Evolutionary conservation across 768 basidiomycete species (phyloP), one percentile per base, ranked within the genome.

Genomic region (Trametes coccinea): DNA sequence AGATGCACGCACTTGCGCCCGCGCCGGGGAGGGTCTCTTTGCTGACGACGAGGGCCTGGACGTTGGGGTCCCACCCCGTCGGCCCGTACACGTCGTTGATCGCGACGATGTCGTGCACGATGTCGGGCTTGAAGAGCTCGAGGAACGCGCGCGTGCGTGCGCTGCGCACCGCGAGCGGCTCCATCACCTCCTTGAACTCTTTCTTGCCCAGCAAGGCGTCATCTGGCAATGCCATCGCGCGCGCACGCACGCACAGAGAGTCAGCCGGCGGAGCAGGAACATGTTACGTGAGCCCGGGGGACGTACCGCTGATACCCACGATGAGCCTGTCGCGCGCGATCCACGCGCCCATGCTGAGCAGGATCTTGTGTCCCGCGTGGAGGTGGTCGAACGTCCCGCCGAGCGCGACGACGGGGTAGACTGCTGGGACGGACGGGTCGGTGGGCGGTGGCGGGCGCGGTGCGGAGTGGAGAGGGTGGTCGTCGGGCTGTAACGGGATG

Each of bases 341-440:
- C 82, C 89, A 94, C 1, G 92, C 87, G 11, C 85, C 89, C 87
- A 97, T 93, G 69, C 93, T 92, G 10, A 99, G 83, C 31, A 99
- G 84, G 61, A 99, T 95, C 76, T 97, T 97, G 78, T 99, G 97
- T 0, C 96, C 97, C 3, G 94, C 86, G 71, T 99, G 97, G 14
- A 99, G 84, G 73, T 98, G 97, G 75, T 99, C 97, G 74, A 98
- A 98, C 0, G 97, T 98, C 0, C 97, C 97, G 5, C 97, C 96
- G 7, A 98, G 80, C 0, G 86, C 90, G n/a, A 89, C 84, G 53
- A 93, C 90, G 11, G 88, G 89, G 70, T 77, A 82, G 11, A 64
- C 52, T 5, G 76, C 64, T 0, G 73, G 73, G 14, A 67, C 57
- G 4, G 62, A 43, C 29, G 68, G 59, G 48, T 62, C 58, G 11